phyloP scores from a whole-genome alignment of 495 filamentous ascomycete genomes.

The Neurospora tetraspora region DNA sequence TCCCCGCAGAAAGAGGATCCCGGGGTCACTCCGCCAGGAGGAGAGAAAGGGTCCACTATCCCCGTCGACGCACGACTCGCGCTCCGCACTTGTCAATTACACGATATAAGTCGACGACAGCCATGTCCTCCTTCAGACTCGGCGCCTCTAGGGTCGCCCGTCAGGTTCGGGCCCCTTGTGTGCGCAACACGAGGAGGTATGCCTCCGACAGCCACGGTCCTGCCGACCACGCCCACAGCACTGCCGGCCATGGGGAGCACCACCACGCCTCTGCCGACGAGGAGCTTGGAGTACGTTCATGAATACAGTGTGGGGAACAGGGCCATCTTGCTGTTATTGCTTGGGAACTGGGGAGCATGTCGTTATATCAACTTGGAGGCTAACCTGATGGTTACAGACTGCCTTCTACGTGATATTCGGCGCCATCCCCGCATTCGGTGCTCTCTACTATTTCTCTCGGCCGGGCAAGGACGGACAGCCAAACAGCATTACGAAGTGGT shows the following conservation, averaged over 20 bases:
- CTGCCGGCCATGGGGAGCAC: constrained; percentile 17
- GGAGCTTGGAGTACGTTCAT: constrained; percentile 32
- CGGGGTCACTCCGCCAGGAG: background rate
- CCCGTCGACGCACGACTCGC: constrained; percentile 4
- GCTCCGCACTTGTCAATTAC: constrained; percentile 6
- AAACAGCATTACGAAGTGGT: constrained; percentile 22
- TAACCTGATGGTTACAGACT: constrained; percentile 16
- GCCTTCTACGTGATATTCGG: constrained; percentile 30
- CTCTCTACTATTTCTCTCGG: constrained; percentile 32
- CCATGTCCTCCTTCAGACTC: constrained; percentile 38
- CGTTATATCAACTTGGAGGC: background rate
- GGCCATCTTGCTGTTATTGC: background rate
- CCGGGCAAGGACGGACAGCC: constrained; percentile 34
- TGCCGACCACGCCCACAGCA: constrained; percentile 17
- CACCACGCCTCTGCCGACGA: constrained; percentile 31
- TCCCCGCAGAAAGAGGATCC: background rate
- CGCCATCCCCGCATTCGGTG: constrained; percentile 20
- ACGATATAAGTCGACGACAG: constrained; percentile 11
- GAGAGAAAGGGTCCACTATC: background rate
- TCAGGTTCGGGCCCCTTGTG: constrained; percentile 19
- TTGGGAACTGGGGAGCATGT: background rate
- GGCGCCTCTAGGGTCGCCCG: constrained; percentile 28
- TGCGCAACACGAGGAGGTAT: constrained; percentile 31
- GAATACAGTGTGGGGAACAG: background rate
- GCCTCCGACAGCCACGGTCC: constrained; percentile 30